Percentiles rank a stretch among this genome's conserved stretches.
These are phyloP conservation scores for Neonectria punicea DNA, from an alignment of 2,329 filamentous ascomycete genomes.

Conservation along the genomic window DNA sequence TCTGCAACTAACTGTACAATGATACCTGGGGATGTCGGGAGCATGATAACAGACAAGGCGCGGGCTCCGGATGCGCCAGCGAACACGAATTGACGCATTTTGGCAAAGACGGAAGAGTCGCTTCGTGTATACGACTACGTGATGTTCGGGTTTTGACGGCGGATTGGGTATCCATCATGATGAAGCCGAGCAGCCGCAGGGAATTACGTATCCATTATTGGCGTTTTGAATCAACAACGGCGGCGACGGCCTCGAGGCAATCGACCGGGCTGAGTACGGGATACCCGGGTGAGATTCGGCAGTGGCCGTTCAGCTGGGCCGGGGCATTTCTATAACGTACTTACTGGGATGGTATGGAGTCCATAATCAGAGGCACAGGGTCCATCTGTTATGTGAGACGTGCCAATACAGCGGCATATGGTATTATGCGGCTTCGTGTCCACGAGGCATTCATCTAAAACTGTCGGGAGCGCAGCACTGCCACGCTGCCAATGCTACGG, in stretches of 20 bases:
- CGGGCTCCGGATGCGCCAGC: slow-evolving; percentile 23
- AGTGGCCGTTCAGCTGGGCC: background rate
- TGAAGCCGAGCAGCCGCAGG: background rate
- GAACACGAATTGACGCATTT: slow-evolving; percentile 36
- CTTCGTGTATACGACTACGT: background rate
- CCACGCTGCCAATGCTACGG: background rate
- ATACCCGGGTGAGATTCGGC: background rate
- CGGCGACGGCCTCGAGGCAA: background rate
- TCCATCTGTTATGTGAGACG: background rate
- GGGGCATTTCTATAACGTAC: background rate
- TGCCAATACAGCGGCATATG: background rate
- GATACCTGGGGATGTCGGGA: slow-evolving; percentile 37
- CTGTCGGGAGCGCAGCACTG: background rate
- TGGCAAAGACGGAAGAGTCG: background rate
- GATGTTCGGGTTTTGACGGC: background rate
- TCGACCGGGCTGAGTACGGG: background rate
- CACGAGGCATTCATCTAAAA: background rate
- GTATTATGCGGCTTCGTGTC: background rate
- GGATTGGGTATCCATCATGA: background rate
- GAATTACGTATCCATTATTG: background rate
- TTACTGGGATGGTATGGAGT: background rate
- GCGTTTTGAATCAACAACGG: background rate
- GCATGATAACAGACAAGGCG: slow-evolving; percentile 25
- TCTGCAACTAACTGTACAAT: slow-evolving; percentile 29
- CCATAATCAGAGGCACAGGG: background rate